These are phyloP conservation scores for Coccomyxa sp. DNA, from an alignment of 139 green algal species.

Conservation along the genomic window DNA sequence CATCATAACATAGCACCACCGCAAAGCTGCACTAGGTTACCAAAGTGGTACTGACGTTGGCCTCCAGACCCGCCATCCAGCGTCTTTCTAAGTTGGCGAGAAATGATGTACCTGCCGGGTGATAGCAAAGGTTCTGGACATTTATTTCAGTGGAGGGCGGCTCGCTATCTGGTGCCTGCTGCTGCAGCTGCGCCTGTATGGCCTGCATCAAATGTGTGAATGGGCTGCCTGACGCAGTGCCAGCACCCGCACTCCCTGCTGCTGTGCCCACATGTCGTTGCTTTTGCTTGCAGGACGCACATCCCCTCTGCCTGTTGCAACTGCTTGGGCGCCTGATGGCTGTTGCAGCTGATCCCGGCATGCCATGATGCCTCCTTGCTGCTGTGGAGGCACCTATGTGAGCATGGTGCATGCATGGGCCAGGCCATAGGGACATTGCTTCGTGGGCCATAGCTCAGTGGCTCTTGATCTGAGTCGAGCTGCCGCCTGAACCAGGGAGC, in stretches of 20 bases:
- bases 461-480: neutral
- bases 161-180: neutral
- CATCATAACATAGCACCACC: neutral
- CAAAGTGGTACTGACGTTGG: neutral
- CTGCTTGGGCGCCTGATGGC: neutral
- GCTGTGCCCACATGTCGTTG: neutral
- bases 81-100: no score
- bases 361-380: neutral
- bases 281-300: neutral
- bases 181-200: neutral
- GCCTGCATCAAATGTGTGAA: neutral
- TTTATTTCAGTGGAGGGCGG: neutral
- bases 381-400: neutral
- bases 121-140: neutral
- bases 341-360: neutral
- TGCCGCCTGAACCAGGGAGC: neutral
- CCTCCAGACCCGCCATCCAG: no score
- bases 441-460: neutral
- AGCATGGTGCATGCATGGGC: neutral
- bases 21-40: neutral
- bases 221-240: neutral
- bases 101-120: neutral
- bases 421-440: no score
- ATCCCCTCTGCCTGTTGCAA: neutral
- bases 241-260: neutral